Evolutionary conservation across 1,139 yeast genomes (phyloP), one percentile per base, ranked within the genome.

Genomic region (Diutina pseudorugosa): DNA sequence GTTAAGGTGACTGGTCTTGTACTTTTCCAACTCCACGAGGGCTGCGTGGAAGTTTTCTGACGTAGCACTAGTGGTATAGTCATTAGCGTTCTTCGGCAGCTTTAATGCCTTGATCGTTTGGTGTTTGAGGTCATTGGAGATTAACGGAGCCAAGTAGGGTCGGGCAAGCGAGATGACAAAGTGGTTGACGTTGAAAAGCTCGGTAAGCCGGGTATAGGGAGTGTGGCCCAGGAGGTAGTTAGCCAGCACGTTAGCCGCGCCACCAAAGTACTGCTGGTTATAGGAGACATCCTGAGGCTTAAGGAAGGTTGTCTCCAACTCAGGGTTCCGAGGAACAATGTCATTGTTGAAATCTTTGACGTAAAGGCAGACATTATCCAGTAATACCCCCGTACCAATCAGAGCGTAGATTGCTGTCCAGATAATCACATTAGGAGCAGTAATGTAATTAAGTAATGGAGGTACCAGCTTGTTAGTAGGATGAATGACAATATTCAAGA

Each of bases 391-490:
- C 0, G 85, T 75, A 11, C 91, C 91, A 53, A 83, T 81, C 2
- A 90, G 82, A 9, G 86, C 85, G 72, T 79, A 74, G 11, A 85
- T 79, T 0, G 90, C 98, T 3, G 96, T 86, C 83, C 95, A 82
- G 14, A 93, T 85, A 7, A 93, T 77, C 9, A 91, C 96, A 65
- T 93, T 90, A 0, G 98, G 98, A 0, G 98, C 89, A 0, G 98
- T 91, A 48, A 93, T 80, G 62, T 93, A 91, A 64, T 93, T 93
- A 41, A 93, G 71, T 54, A 93, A 71, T 9, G 90, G 78, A 0
- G 96, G 96, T 20, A 89, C 68, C 9, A 79, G 76, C 52, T 73
- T 77, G 57, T 81, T 83, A 0, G 95, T 83, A 2, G 97, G 90
- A 53, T 95, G 95, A 3, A 93, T 94, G 1, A 94, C 88, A 51